phyloP scores from a whole-genome alignment of 495 filamentous ascomycete genomes.

The Bathelium albidoporum region DNA sequence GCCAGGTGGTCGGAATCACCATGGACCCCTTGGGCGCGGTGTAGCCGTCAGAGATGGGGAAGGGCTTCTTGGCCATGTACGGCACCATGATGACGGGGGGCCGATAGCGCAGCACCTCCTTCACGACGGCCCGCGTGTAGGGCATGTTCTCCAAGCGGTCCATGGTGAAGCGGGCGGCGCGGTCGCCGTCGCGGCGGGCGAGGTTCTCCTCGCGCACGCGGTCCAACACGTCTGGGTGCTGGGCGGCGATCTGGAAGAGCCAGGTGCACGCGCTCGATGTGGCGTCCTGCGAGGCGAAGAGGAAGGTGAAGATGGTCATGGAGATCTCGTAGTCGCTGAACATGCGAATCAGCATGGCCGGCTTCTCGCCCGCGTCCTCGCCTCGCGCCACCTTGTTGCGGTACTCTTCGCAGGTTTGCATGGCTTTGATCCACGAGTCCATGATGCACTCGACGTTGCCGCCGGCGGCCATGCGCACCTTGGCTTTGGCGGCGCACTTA shows the following conservation, averaged over 20 bases:
- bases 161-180: slow-evolving; percentile 57
- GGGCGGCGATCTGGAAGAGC: slow-evolving; percentile 90
- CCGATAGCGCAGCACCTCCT: slow-evolving; percentile 88
- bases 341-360: slow-evolving; percentile 64
- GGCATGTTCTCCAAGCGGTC: slow-evolving; percentile 79
- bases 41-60: slow-evolving; percentile 82
- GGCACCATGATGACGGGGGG: slow-evolving; percentile 98
- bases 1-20: slow-evolving; percentile 84
- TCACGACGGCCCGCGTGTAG: slow-evolving; percentile 86
- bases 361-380: slow-evolving; percentile 58
- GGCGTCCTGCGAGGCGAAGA: slow-evolving; percentile 96
- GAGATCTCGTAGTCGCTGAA: slow-evolving; percentile 91
- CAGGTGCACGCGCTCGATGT: slow-evolving; percentile 88
- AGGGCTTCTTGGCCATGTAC: slow-evolving; percentile 88
- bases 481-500: slow-evolving; percentile 86
- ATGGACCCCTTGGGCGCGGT: slow-evolving; percentile 89
- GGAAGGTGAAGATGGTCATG: slow-evolving; percentile 92
- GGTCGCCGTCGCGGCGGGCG: slow-evolving; percentile 64
- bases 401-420: slow-evolving; percentile 72
- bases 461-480: slow-evolving; percentile 83
- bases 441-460: slow-evolving; percentile 84
- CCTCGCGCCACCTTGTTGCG: slow-evolving; percentile 63
- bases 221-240: slow-evolving; percentile 83
- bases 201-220: slow-evolving; percentile 90
- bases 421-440: slow-evolving; percentile 83